phyloP scores from a whole-genome alignment of 2,329 filamentous ascomycete genomes.

The Colletotrichum coccodes region DNA sequence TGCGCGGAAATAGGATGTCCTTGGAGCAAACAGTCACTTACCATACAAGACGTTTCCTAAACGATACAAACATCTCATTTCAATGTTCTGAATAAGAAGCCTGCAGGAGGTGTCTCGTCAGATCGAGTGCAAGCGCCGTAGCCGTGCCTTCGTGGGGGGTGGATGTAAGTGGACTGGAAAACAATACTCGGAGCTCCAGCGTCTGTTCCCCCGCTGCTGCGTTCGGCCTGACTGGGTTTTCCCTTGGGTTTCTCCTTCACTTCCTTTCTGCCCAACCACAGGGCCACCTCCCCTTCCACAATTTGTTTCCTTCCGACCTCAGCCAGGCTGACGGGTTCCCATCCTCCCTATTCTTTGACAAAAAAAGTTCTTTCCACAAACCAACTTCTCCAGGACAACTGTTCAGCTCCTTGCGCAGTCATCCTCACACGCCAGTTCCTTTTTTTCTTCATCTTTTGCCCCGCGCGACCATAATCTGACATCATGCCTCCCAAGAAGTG shows the following conservation, averaged over 20 bases:
- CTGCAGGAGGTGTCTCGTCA: background rate
- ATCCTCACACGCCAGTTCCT: background rate
- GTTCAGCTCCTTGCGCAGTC: background rate
- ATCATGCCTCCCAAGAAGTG: slow-evolving; percentile 57
- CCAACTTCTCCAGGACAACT: background rate
- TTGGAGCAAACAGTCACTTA: background rate
- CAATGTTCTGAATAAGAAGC: background rate
- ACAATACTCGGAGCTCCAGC: slow-evolving; percentile 12
- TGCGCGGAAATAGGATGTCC: background rate
- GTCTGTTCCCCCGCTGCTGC: slow-evolving; percentile 17
- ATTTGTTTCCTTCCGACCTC: slow-evolving; percentile 22
- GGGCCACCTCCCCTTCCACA: slow-evolving; percentile 26
- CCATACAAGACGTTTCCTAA: background rate
- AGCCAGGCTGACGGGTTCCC: background rate
- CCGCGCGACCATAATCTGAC: slow-evolving; percentile 36
- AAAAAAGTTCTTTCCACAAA: background rate
- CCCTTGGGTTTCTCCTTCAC: slow-evolving; percentile 19
- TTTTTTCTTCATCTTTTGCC: background rate
- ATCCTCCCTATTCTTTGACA: background rate
- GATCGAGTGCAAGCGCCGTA: background rate
- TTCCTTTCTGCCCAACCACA: slow-evolving; percentile 32
- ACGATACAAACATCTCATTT: background rate
- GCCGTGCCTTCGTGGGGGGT: background rate
- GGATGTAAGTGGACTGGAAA: slow-evolving; percentile 12
- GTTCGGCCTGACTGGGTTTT: slow-evolving; percentile 23